Base-by-base conservation (phyloP, 176 grass and related monocot species). In the Aegilops longissima region DNA sequence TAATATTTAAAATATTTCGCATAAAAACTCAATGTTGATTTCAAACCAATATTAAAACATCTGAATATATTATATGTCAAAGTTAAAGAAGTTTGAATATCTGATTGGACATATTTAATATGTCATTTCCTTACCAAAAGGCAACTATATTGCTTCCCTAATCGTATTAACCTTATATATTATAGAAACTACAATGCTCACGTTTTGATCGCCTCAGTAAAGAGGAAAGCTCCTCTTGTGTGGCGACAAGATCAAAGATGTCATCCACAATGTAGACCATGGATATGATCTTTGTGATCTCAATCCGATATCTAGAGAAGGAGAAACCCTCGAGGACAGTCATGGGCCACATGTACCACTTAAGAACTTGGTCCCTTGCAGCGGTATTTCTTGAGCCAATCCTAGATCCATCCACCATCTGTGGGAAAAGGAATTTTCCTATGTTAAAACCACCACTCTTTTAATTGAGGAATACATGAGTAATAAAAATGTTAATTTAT, bases 241-340 rank as follows among this genome's bases (percentile, higher is more conserved):
- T 90, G 6, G 90, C 88, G 10, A 83, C 36, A 14, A 92, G 54
- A 72, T 97, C 95, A 81, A 90, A 97, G 5, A 97, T 94, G 65
- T 97, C 95, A 47, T 97, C 95, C 39, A 97, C 85, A 54, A 91
- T 31, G 56, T 97, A 97, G n/a, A 97, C 10, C 24, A 97, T 89
- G 1, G 95, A 59, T 20, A 91, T 80, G 5, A 88, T 63, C 78
- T 97, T 97, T 38, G 90, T 87, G 23, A 90, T 45, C 70, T 89
- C 80, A 9, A 92, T 49, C 33, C 95, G 47, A 34, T 89, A 90
- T 66, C 77, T 84, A 0, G 95, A 97, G 65, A 77, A 80, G n/a
- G 89, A 89, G 17, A 34, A 24, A 11, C 77, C 80, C 7, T 82
- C 80, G 8, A 97, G 20, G 24, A 3, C 0, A 5, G 83, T 73